Conservation (phyloP, 192 early-diverging fungal genomes). For the Backusella westeae region DNA sequence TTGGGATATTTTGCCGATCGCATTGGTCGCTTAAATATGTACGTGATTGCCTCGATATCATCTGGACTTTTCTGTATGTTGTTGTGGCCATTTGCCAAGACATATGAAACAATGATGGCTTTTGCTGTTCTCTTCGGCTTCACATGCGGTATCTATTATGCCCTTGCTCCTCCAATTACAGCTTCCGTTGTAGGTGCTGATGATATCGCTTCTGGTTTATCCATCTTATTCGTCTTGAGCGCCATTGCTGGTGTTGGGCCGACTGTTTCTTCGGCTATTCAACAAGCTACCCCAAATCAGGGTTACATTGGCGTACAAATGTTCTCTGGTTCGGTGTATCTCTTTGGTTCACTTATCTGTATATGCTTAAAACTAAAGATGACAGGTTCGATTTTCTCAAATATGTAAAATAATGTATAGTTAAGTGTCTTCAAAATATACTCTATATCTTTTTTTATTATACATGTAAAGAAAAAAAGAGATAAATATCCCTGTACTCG, state of each 20-base stretch:
- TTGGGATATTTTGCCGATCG: constrained; percentile 29
- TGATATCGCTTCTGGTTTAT: constrained; percentile 17
- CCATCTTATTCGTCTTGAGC: constrained; percentile 21
- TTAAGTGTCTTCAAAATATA: background rate
- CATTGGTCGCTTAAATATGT: constrained; percentile 33
- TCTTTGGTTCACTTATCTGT: constrained; percentile 23
- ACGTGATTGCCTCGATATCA: constrained; percentile 13
- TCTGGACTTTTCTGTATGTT: constrained; percentile 23
- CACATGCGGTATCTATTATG: constrained; percentile 28
- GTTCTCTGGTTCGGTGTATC: constrained; percentile 27
- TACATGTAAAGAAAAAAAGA: background rate
- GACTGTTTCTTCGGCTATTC: constrained; percentile 25
- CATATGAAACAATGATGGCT: constrained; percentile 25
- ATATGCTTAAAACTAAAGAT: constrained; percentile 22
- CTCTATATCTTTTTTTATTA: background rate
- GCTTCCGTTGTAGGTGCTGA: constrained; percentile 28
- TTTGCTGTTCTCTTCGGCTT: constrained; percentile 32
- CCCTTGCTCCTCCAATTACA: constrained; percentile 34
- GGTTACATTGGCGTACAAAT: constrained; percentile 31
- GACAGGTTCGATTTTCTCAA: constrained; percentile 19
- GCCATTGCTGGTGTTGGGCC: constrained; percentile 20
- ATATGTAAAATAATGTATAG: background rate
- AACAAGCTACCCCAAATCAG: background rate
- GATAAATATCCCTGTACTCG: background rate
- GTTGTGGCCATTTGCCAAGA: constrained; percentile 32